Percentiles rank a stretch among this genome's conserved stretches.
Conservation (phyloP, 371 early-diverging fungal genomes). For the Coemansia sp. region DNA sequence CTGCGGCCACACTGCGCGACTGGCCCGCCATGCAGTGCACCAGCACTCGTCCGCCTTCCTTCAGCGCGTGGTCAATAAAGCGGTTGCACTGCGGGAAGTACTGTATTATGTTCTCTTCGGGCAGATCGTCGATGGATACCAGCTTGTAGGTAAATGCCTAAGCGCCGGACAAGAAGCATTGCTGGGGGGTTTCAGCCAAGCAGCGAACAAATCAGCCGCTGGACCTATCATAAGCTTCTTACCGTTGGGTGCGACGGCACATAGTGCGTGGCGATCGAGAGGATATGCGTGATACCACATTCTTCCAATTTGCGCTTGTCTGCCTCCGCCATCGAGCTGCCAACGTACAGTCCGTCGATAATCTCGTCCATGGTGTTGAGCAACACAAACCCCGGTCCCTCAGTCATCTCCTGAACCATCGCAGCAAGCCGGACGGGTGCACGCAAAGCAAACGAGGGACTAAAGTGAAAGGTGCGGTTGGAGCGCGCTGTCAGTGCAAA, state of each 20-base stretch:
- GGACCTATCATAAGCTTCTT: neutral
- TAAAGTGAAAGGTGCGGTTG: too few relatives aligned
- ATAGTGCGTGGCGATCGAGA: constrained; percentile 49
- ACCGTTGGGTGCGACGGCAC: constrained; percentile 49
- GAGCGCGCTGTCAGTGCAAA: too few relatives aligned
- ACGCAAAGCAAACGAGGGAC: too few relatives aligned
- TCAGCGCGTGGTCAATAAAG: constrained; percentile 61
- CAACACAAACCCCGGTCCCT: constrained; percentile 47
- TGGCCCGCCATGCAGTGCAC: constrained; percentile 73
- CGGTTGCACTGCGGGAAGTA: constrained; percentile 64
- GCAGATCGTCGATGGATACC: constrained; percentile 64
- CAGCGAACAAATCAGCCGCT: neutral
- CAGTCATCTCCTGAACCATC: constrained; percentile 16
- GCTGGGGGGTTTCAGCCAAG: too few relatives aligned
- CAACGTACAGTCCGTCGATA: constrained; percentile 47
- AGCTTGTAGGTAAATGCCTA: constrained; percentile 59
- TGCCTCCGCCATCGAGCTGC: constrained; percentile 50
- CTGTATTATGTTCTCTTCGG: constrained; percentile 68
- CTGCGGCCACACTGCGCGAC: constrained; percentile 61
- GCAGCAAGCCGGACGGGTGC: too few relatives aligned
- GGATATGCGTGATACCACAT: constrained; percentile 64
- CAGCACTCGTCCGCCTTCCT: constrained; percentile 57
- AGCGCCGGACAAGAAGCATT: too few relatives aligned
- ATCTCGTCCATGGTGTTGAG: constrained; percentile 49
- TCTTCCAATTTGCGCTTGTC: constrained; percentile 50